Evolutionary conservation across 148 eudicot species (phyloP), one percentile per base, ranked within the genome.

Genomic region (Chenopodium suecicum): DNA sequence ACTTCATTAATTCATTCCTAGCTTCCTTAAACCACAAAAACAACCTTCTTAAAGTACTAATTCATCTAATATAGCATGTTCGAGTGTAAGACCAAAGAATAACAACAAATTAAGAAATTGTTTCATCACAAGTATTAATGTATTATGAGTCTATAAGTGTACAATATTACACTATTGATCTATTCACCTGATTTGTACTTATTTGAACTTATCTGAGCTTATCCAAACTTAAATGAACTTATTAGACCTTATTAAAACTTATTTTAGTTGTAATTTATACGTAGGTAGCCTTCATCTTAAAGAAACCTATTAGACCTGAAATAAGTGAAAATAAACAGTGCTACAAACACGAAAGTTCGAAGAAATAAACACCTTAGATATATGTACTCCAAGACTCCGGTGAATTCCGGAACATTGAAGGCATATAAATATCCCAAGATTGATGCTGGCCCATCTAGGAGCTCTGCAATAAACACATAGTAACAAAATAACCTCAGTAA

Each of bases 401-500:
- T 92, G 95, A 72, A 90, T 83, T 72, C 95, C 95, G 12, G 95
- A 92, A 74, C 95, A 92, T 73, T 88, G 91, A 87, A 92, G 79
- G 86, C 95, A 92, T 79, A 92, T 89, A 82, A 92, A 92, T 80
- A 93, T 87, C 22, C 97, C 97, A 9, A 93, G 83, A 84, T 93
- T 93, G 75, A 93, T 89, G 73, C 97, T 93, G 32, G 94, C 90
- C 97, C 97, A 93, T 91, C 94, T 91, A 48, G 97, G 97, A 84
- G 87, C 91, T 80, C 97, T 93, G 87, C 84, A 64, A 85, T 47
- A 1, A 50, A 56, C 67, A 85, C 60, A 70, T 58, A 54, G 1
- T 16, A 37, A 9, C 41, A 34, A 34, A 34, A 34, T 34, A 34
- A 34, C 41, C 41, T 34, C 4, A 34, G 41, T 34, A 62, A 52